Base-by-base conservation (phyloP, 1,139 yeast genomes). In the Suzukiozyma palmioleophila region DNA sequence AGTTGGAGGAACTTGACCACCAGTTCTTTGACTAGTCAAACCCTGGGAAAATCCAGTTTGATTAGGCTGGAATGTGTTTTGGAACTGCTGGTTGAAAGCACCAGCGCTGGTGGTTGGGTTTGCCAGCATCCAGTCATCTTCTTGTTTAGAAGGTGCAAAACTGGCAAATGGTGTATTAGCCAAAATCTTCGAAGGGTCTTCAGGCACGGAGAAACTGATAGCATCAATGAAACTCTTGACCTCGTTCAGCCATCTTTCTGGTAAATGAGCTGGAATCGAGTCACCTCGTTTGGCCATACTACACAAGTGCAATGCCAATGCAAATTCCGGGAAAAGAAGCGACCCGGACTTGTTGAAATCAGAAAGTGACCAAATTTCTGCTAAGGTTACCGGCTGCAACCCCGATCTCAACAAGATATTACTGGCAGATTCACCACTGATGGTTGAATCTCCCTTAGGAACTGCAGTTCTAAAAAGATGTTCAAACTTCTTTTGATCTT, bases 251-350 rank as follows among this genome's bases (percentile, higher is more conserved):
- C 90, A 78, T 49, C 75, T 81, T 14, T 77, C 77, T 16, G 95
- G 96, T 46, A 92, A 64, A 24, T 69, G 70, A 30, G 71, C 69
- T 1, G 98, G 97, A 42, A 90, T 68, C 2, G 83, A 68, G 43
- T 83, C 86, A 21, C 96, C 96, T 52, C 80, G 79, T 50, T 87
- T 69, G 0, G 84, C 84, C 56, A 79, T 63, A 49, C 87, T 85
- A 56, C 96, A 89, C 49, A 92, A 72, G 59, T 88, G 95, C 72
- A 92, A 80, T 13, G 96, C 95, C 51, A 90, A 71, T 10, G 96
- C 96, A 67, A 92, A 92, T 59, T 92, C 97, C 0, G 98, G 98
- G 54, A 90, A 92, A 47, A 92, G 64, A 43, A 92, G 73, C 35
- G 81, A 75, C 1, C 97, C 97, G 3, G 95, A 81, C 52, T 81